phyloP scores from a whole-genome alignment of 257 asterid genomes.

The Nicotiana obtusifolia region DNA sequence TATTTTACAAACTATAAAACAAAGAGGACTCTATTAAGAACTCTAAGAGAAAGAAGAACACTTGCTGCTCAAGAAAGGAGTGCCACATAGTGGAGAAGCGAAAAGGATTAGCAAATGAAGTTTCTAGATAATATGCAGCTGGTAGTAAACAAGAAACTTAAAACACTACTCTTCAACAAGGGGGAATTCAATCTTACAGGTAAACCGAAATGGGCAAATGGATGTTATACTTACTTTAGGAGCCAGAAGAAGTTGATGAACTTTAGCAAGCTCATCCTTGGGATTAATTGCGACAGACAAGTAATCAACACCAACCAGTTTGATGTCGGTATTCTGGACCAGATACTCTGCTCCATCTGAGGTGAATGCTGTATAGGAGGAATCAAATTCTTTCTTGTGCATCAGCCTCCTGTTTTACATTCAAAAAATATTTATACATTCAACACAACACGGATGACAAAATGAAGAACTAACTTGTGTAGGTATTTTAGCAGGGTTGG shows the following conservation, averaged over 20 bases:
- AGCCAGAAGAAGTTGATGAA: conserved; percentile 3
- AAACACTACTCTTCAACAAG: background rate
- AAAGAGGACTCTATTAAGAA: background rate
- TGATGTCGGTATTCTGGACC: conserved; percentile 22
- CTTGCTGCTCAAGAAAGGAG: background rate
- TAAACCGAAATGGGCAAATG: background rate
- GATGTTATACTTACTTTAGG: conserved; percentile 14
- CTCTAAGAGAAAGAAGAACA: background rate
- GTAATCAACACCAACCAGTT: conserved; percentile 31
- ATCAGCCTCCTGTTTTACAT: conserved; percentile 26
- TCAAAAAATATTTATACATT: too few species aligned
- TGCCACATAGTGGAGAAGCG: background rate
- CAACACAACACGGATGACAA: background rate
- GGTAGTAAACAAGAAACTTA: background rate
- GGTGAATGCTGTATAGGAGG: conserved; percentile 20
- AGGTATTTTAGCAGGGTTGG: background rate
- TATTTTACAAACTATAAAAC: background rate
- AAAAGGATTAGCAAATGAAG: background rate
- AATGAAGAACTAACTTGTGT: background rate
- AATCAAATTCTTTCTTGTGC: conserved; percentile 10
- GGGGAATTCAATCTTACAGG: background rate
- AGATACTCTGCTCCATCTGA: conserved; percentile 28
- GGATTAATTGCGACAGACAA: conserved; percentile 18
- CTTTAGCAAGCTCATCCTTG: background rate
- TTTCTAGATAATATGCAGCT: background rate